Evolutionary conservation across 2,329 filamentous ascomycete species (phyloP).

Genomic region (Colletotrichum noveboracense): DNA sequence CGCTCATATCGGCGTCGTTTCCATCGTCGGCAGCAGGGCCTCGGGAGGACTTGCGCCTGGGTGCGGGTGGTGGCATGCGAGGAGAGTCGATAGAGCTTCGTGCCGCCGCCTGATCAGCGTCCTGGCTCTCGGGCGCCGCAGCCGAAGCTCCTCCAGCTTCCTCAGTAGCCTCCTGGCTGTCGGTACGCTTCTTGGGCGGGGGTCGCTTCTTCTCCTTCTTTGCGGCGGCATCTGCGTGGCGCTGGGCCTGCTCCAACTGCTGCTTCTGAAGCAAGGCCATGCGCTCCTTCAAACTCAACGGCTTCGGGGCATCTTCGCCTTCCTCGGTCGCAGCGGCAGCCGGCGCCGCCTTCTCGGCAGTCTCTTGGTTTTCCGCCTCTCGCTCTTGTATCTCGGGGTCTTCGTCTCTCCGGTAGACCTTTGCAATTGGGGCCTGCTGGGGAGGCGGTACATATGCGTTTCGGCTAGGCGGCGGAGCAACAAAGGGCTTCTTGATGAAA

Average conservation of each 20-base stretch:
- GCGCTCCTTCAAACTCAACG: slow-evolving; percentile 90
- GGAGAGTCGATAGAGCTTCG: slow-evolving; percentile 57
- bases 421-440: slow-evolving; percentile 73
- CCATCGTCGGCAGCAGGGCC: slow-evolving; percentile 56
- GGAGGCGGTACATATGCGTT: slow-evolving; percentile 86
- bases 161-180: slow-evolving; percentile 47
- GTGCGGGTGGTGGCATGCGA: slow-evolving; percentile 42
- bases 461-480: slow-evolving; percentile 90
- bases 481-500: slow-evolving; percentile 97
- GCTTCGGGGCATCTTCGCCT: slow-evolving; percentile 81
- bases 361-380: slow-evolving; percentile 69
- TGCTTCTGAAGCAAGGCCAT: slow-evolving; percentile 94
- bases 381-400: slow-evolving; percentile 75
- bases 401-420: slow-evolving; percentile 85
- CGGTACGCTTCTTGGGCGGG: slow-evolving; percentile 70
- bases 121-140: slow-evolving; percentile 26
- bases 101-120: slow-evolving; percentile 51
- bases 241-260: slow-evolving; percentile 85
- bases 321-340: slow-evolving; percentile 51
- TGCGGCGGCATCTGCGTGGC: slow-evolving; percentile 77
- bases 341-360: slow-evolving; percentile 71
- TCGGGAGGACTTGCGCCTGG: slow-evolving; percentile 59
- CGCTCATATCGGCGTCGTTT: slow-evolving; percentile 70
- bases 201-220: slow-evolving; percentile 87
- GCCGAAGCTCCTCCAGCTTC: slow-evolving; percentile 23